Conservation (phyloP, 2,329 filamentous ascomycete species). For the Trichoderma aggressivum region DNA sequence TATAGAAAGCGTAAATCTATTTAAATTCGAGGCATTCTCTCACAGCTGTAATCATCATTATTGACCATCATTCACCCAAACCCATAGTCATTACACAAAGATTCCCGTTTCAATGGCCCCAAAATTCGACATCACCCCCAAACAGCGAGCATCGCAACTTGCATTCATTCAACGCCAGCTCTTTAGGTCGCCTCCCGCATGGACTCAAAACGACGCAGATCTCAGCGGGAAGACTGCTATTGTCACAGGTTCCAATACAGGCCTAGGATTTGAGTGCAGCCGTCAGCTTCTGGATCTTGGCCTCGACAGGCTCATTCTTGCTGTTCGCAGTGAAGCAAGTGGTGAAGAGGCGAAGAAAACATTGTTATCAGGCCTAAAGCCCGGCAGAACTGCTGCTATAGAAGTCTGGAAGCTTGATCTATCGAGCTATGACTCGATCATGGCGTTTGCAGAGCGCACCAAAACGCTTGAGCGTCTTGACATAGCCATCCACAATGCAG, state of each 20-base stretch:
- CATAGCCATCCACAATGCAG: not conserved
- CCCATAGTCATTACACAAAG: not conserved
- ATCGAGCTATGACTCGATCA: conserved; percentile 5
- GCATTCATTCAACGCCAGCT: not conserved
- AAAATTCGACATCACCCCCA: not conserved
- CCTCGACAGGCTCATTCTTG: not conserved
- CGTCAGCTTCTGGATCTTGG: conserved; percentile 1
- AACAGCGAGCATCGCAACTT: not conserved
- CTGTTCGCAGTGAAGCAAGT: not conserved
- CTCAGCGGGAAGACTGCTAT: conserved; percentile 3
- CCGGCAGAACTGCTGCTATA: not conserved
- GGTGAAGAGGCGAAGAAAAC: not conserved
- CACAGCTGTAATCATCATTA: not conserved
- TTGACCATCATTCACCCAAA: not conserved
- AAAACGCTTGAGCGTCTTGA: not conserved
- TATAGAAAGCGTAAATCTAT: not conserved
- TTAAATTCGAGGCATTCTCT: not conserved
- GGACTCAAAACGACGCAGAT: not conserved
- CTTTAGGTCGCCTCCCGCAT: not conserved
- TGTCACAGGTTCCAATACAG: not conserved
- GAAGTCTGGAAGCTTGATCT: conserved; percentile 2
- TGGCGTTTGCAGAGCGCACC: not conserved
- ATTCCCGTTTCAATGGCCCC: not conserved
- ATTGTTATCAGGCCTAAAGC: not conserved
- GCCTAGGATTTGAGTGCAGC: not conserved